Conservation (phyloP, 2,329 filamentous ascomycete genomes). For the Setomelanomma holmii region DNA sequence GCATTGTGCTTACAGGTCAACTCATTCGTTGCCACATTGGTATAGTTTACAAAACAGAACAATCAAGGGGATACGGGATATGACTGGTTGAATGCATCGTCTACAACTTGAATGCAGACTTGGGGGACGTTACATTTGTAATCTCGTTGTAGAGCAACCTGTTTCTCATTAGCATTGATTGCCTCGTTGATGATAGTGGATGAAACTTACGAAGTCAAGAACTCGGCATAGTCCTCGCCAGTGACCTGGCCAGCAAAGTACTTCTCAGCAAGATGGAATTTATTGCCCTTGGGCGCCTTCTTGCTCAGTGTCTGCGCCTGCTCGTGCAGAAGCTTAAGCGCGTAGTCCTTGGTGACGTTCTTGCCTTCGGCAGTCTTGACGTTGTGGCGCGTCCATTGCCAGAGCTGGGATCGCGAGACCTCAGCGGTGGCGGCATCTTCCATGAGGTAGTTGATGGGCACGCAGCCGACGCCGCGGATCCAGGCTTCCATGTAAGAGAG, state of each 20-base stretch:
- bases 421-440: conserved; percentile 98
- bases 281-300: conserved; percentile 85
- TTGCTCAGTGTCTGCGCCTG: conserved; percentile 76
- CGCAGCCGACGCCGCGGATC: conserved; percentile 92
- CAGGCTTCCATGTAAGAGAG: conserved; percentile 99
- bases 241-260: conserved; percentile 95
- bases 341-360: conserved; percentile 90
- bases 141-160: conserved; percentile 90
- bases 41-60: conserved; percentile 11
- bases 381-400: conserved; percentile 87
- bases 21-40: conserved; percentile 10
- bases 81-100: neutral
- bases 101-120: conserved; percentile 59
- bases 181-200: neutral
- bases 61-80: conserved; percentile 2
- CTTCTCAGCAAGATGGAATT: conserved; percentile 86
- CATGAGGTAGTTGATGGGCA: conserved; percentile 98
- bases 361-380: conserved; percentile 85
- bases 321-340: conserved; percentile 85
- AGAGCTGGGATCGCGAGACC: conserved; percentile 91
- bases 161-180: conserved; percentile 24
- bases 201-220: conserved; percentile 77
- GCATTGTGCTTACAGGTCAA: conserved; percentile 8
- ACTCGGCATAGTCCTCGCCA: conserved; percentile 97
- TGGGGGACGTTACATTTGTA: conserved; percentile 72